A percentile compares a stretch with the other conserved stretches of the same genome.
Conservation (phyloP, 768 basidiomycete species). For the Cyclocybe cylindracea region DNA sequence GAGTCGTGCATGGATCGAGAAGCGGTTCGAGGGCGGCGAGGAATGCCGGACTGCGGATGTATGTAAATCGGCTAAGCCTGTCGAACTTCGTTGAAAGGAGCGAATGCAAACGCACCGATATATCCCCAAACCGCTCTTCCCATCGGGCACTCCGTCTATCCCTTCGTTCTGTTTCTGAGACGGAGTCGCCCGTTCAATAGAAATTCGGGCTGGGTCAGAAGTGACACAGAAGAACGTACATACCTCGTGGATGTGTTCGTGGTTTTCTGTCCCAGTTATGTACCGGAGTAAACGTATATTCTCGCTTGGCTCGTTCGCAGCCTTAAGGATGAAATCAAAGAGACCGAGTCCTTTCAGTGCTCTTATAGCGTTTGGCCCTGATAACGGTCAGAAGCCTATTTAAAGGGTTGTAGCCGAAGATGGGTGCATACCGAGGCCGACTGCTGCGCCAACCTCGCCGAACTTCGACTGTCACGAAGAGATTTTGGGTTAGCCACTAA, state of each 20-base stretch:
- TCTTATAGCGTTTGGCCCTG: slow-evolving; percentile 50
- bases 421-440: slow-evolving; percentile 22
- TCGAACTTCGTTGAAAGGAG: too few relatives aligned
- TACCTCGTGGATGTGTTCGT: slow-evolving; percentile 41
- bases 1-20: slow-evolving; percentile 38
- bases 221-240: too few relatives aligned
- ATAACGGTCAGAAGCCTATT: neutral
- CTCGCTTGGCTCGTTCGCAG: slow-evolving; percentile 30
- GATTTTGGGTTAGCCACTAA: neutral
- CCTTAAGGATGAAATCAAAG: slow-evolving; percentile 38
- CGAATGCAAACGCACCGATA: slow-evolving; percentile 31
- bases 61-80: too few relatives aligned
- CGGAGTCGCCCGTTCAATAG: too few relatives aligned
- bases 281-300: slow-evolving; percentile 34
- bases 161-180: too few relatives aligned
- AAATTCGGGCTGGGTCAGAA: too few relatives aligned
- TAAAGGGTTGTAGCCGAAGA: too few relatives aligned
- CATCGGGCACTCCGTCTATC: neutral
- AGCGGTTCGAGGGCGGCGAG: slow-evolving; percentile 45
- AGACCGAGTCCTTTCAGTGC: slow-evolving; percentile 43
- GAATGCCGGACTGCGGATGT: slow-evolving; percentile 41
- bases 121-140: slow-evolving; percentile 43
- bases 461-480: slow-evolving; percentile 36
- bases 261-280: slow-evolving; percentile 38
- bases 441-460: slow-evolving; percentile 52